Percentiles rank a stretch among this genome's conserved stretches.
Evolutionary conservation across 2,329 filamentous ascomycete genomes (phyloP).

Genomic region (Curvularia lunata): DNA sequence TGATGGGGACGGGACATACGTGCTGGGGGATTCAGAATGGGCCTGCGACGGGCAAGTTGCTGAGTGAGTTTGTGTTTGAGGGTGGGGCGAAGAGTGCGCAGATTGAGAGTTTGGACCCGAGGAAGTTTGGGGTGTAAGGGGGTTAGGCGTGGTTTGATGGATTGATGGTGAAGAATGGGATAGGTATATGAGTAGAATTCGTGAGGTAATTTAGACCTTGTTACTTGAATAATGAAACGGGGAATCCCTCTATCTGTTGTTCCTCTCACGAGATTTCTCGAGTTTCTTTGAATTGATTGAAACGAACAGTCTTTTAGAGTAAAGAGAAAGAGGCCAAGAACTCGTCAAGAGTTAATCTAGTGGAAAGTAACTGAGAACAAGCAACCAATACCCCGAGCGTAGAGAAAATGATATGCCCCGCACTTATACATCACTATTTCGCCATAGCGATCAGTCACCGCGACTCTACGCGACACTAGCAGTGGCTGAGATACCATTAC

Average conservation of each 20-base stretch:
- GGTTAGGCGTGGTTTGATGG: background rate
- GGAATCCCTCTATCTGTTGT: background rate
- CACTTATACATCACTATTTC: background rate
- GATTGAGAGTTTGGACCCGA: slow-evolving; percentile 52
- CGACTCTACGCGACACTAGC: background rate
- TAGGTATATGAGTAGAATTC: no score
- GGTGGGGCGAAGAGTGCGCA: slow-evolving; percentile 52
- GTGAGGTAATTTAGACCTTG: background rate
- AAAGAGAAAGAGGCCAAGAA: background rate
- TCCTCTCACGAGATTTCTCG: background rate
- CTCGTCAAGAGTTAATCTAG: background rate
- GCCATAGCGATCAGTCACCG: background rate
- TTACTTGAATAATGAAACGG: background rate
- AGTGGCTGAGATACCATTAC: background rate
- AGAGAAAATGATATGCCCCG: background rate
- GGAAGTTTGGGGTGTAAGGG: slow-evolving; percentile 32
- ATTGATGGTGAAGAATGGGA: no score
- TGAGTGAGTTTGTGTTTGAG: slow-evolving; percentile 57
- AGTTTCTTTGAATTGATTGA: background rate
- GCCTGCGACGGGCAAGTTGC: slow-evolving; percentile 70
- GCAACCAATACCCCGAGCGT: background rate
- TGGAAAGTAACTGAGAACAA: background rate
- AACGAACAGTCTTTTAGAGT: background rate
- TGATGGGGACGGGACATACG: slow-evolving; percentile 87
- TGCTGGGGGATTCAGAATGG: slow-evolving; percentile 99